Evolutionary conservation across 352 stramenopile genomes (phyloP).

Genomic region (Phytophthora colocasiae): DNA sequence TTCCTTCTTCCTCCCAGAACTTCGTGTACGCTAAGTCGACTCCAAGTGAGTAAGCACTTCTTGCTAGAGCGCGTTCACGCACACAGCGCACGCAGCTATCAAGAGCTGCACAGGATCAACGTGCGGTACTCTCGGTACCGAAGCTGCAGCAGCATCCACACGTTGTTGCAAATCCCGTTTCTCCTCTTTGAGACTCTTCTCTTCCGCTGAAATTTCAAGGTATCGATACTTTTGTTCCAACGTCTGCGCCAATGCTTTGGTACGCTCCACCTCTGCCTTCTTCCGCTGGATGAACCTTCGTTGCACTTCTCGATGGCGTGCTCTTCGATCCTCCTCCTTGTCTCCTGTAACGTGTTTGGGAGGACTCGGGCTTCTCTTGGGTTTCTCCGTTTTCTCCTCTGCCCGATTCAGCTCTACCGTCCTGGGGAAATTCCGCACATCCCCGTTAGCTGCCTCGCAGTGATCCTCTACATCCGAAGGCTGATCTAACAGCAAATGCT

Average conservation of each 20-base stretch:
- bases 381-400: conserved; percentile 9
- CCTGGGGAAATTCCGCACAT: conserved; percentile 10
- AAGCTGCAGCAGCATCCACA: conserved; percentile 10
- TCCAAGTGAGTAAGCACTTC: too few species aligned
- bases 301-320: conserved; percentile 58
- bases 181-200: conserved; percentile 39
- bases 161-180: conserved; percentile 41
- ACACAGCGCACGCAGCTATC: too few species aligned
- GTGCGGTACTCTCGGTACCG: conserved; percentile 17
- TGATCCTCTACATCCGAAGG: conserved; percentile 19
- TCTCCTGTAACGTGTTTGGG: neutral
- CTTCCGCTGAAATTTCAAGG: conserved; percentile 46
- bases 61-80: too few species aligned
- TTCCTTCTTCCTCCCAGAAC: too few species aligned
- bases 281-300: conserved; percentile 66
- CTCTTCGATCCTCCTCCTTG: conserved; percentile 51
- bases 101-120: conserved; percentile 32
- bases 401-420: conserved; percentile 24
- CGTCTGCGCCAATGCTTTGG: conserved; percentile 38
- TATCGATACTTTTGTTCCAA: conserved; percentile 51
- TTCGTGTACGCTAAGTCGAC: too few species aligned
- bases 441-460: conserved; percentile 5
- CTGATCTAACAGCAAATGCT: conserved; percentile 53
- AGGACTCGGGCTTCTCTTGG: conserved; percentile 5
- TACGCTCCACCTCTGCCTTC: conserved; percentile 51